Conservation (phyloP, 1,284 basidiomycete species). For the Fomitopsis pinicola region DNA sequence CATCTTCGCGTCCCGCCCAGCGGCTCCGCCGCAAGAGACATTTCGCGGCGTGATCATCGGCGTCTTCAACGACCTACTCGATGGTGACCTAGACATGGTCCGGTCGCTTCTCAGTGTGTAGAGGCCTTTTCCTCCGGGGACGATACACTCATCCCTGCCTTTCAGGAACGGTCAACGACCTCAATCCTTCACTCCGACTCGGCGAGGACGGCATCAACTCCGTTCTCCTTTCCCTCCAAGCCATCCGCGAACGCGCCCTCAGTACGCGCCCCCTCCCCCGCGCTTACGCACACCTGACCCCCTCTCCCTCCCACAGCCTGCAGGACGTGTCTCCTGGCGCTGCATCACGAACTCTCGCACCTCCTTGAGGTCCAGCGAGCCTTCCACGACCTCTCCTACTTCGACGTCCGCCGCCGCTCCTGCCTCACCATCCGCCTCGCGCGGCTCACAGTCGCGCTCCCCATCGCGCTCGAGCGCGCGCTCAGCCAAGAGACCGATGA, state of each 20-base stretch:
- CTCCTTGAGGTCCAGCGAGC: slow-evolving; percentile 77
- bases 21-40: slow-evolving; percentile 66
- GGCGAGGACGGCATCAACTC: slow-evolving; percentile 71
- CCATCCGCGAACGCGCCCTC: slow-evolving; percentile 63
- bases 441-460: slow-evolving; percentile 75
- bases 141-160: background rate
- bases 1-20: slow-evolving; percentile 47
- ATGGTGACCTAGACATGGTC: slow-evolving; percentile 81
- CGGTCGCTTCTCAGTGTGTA: slow-evolving; percentile 65
- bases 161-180: slow-evolving; percentile 65
- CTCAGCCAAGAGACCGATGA: slow-evolving; percentile 34
- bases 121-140: background rate
- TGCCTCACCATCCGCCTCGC: slow-evolving; percentile 75
- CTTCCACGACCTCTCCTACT: slow-evolving; percentile 72
- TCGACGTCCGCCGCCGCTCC: slow-evolving; percentile 75
- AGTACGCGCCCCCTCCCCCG: slow-evolving; percentile 37
- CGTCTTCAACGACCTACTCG: slow-evolving; percentile 77
- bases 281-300: background rate
- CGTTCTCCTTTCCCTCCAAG: slow-evolving; percentile 56
- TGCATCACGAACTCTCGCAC: slow-evolving; percentile 68
- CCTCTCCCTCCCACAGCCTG: slow-evolving; percentile 47
- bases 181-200: slow-evolving; percentile 65
- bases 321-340: slow-evolving; percentile 69
- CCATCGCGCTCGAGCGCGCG: slow-evolving; percentile 72
- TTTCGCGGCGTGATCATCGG: slow-evolving; percentile 69